Evolutionary conservation across 768 basidiomycete species (phyloP), one percentile per base, ranked within the genome.

Genomic region (Austroboletus eburneus): DNA sequence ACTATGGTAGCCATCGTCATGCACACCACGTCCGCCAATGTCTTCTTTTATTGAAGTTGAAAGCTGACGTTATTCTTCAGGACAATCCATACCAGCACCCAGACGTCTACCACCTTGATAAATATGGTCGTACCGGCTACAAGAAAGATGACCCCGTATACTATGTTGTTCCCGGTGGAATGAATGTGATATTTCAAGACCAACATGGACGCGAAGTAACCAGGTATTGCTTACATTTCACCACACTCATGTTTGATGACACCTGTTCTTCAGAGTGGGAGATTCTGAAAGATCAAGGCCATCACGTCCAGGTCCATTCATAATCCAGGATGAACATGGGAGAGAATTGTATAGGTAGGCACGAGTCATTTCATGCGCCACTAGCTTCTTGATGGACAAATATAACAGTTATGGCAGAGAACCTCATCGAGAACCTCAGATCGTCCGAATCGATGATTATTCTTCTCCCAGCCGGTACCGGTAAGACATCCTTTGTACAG

Each of bases 151-250:
- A 54, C 51, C 50, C 78, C 62, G 54, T 71, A 68, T 72, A 71
- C 58, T 87, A 86, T 53, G 77, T 87, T 52, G 74, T 86, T 40
- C 85, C 85, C 30, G 73, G 72, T 16, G 84, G 82, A 18, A 68
- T 79, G 49, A 75, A 80, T 48, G 79, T 86, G 5, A 74, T 86
- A 38, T 85, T 87, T 55, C 74, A 81, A 60, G 84, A 86, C 55
- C 77, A 79, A 52, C 63, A 72, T 17, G 84, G 84, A 18, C 75
- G 78, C 45, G 81, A 81, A 55, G 78, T 85, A 21, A 76, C 77
- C 3, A 77, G 83, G 83, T 80, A 65, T 44, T 57, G 32, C 37
- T 29, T 38, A 25, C 37, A 25, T 37, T 45, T 14, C 17, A 3
- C 9, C 1, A 12, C 27, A 4, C n/a, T 13, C 6, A 2, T 3